phyloP scores from a whole-genome alignment of 139 green algal species.

The Zygnema cylindricum region DNA sequence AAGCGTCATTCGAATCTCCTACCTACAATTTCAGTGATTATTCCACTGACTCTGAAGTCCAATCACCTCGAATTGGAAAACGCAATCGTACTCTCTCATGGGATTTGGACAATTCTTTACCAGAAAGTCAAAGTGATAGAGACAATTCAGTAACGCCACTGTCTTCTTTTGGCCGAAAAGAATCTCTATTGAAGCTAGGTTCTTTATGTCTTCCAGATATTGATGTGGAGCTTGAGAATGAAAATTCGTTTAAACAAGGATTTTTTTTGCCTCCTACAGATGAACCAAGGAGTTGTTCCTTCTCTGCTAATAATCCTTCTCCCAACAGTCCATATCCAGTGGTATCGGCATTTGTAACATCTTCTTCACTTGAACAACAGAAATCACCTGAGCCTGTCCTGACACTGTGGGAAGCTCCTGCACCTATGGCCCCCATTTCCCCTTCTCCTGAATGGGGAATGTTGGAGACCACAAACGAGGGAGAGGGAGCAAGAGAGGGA shows the following conservation, averaged over 20 bases:
- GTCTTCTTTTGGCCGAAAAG: neutral
- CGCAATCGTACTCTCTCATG: neutral
- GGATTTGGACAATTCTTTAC: neutral
- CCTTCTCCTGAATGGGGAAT: too few relatives aligned
- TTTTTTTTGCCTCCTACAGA: too few relatives aligned
- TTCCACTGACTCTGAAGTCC: neutral
- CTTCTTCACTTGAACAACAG: too few relatives aligned
- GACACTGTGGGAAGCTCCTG: too few relatives aligned
- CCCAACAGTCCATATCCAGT: too few relatives aligned
- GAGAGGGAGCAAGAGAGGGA: neutral
- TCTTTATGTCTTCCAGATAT: neutral
- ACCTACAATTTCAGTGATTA: neutral
- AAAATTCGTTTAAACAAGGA: too few relatives aligned
- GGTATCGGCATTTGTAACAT: too few relatives aligned
- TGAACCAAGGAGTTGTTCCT: too few relatives aligned
- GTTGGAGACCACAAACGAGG: too few relatives aligned
- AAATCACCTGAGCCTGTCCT: too few relatives aligned
- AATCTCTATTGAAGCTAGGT: neutral
- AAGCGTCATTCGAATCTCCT: neutral
- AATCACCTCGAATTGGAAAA: neutral
- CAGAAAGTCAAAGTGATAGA: neutral
- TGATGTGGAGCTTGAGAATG: neutral
- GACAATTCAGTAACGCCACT: neutral
- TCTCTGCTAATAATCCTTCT: too few relatives aligned
- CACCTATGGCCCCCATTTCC: too few relatives aligned